Conservation (phyloP, 169 alveolate species). For the Eimeria acervulina region DNA sequence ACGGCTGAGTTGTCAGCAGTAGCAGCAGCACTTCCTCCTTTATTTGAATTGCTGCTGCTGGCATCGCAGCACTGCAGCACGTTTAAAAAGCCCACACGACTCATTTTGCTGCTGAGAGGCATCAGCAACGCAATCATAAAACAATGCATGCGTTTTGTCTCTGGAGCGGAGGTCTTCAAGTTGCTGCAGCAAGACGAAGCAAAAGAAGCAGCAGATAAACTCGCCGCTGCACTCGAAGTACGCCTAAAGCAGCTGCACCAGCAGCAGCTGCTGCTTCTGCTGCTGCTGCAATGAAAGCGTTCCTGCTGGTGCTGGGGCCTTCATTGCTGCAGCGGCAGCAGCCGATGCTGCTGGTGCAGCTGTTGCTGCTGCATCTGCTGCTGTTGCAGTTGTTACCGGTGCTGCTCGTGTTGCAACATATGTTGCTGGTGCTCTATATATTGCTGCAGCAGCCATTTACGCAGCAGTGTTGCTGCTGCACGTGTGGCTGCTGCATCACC, state of each 20-base stretch:
- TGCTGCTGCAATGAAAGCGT: not conserved
- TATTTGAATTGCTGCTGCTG: conserved; percentile 94
- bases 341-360: not conserved
- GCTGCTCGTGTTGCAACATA: not conserved
- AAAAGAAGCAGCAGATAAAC: conserved; percentile 94
- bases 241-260: not conserved
- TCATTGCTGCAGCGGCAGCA: not conserved
- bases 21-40: conserved; percentile 94
- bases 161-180: conserved; percentile 93
- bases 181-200: conserved; percentile 95
- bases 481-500: not conserved
- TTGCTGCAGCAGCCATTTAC: no score
- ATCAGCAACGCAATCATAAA: conserved; percentile 96
- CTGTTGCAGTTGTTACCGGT: no score
- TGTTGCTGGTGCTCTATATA: not conserved
- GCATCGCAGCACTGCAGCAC: conserved; percentile 94
- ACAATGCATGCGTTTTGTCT: conserved; percentile 93
- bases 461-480: not conserved
- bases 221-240: conserved; percentile 91
- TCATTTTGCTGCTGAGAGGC: conserved; percentile 96
- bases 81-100: conserved; percentile 96
- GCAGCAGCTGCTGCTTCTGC: not conserved
- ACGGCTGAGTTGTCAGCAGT: conserved; percentile 93
- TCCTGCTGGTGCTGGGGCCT: not conserved
- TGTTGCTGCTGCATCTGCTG: no score